Percentiles rank a stretch among this genome's conserved stretches.
Conservation (phyloP, 805 yeast genomes). For the Starmerella floricola region DNA sequence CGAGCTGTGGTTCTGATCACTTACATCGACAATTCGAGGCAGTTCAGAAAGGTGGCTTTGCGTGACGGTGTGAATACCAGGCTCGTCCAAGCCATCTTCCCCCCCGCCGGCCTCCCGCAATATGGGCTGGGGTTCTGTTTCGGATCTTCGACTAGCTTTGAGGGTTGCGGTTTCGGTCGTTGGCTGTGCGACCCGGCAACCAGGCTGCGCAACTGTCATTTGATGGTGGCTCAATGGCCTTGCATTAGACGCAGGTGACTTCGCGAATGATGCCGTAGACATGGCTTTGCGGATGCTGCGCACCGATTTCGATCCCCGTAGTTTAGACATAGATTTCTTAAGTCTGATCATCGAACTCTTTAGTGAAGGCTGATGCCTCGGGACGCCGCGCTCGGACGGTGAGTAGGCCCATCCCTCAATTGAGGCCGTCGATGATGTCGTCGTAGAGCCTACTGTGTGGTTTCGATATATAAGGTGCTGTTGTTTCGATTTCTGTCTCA, state of each 20-base stretch:
- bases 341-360: slow-evolving; percentile 16
- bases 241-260: not conserved
- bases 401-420: slow-evolving; percentile 17
- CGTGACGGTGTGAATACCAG: slow-evolving; percentile 2
- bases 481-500: slow-evolving; percentile 45
- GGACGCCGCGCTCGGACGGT: slow-evolving; percentile 6
- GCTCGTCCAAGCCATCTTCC: not conserved
- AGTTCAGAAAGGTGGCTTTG: slow-evolving; percentile 7
- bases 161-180: not conserved
- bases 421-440: slow-evolving; percentile 12
- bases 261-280: slow-evolving; percentile 14
- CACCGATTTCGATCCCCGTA: slow-evolving; percentile 16
- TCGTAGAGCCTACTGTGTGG: slow-evolving; percentile 9
- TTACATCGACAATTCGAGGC: slow-evolving; percentile 11
- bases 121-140: not conserved
- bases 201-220: too few species aligned
- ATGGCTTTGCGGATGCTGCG: slow-evolving; percentile 14
- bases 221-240: too few species aligned
- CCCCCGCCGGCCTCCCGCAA: not conserved
- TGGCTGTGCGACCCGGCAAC: not conserved
- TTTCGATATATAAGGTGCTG: slow-evolving; percentile 10
- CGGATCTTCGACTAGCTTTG: not conserved
- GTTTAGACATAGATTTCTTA: slow-evolving; percentile 16
- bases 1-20: not conserved
- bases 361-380: slow-evolving; percentile 12